phyloP scores from a whole-genome alignment of 2,329 filamentous ascomycete species.

The Raffaelea albimanens region DNA sequence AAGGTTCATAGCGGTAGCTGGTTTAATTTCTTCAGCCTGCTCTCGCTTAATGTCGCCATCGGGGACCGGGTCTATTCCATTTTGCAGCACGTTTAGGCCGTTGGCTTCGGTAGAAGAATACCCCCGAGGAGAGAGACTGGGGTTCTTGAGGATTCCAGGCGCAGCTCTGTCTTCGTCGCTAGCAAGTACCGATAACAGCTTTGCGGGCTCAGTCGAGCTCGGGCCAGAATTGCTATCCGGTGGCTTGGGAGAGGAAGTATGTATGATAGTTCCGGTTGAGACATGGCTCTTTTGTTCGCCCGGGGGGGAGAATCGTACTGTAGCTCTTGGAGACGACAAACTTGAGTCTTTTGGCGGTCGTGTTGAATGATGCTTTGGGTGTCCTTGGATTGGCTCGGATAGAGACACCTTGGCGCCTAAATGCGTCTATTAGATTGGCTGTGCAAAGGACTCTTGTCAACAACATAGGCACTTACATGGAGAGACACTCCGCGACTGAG shows the following conservation, averaged over 20 bases:
- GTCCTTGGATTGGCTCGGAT: no score
- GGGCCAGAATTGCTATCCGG: neutral
- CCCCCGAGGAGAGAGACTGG: no score
- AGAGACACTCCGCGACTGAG: constrained; percentile 26
- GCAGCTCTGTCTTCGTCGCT: neutral
- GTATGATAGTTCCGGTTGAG: constrained; percentile 30
- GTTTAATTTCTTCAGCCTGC: no score
- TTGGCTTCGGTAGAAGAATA: no score
- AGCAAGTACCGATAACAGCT: neutral
- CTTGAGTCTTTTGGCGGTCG: neutral
- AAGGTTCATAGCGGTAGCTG: no score
- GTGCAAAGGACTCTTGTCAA: neutral
- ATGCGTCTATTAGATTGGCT: neutral
- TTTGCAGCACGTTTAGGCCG: no score
- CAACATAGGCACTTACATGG: constrained; percentile 4
- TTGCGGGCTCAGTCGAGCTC: neutral
- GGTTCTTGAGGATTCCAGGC: neutral
- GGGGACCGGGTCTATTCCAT: no score
- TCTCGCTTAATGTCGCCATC: no score
- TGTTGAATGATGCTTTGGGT: neutral
- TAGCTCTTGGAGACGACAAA: neutral
- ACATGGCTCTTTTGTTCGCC: constrained; percentile 6
- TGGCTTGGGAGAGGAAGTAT: constrained; percentile 17
- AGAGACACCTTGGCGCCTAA: neutral
- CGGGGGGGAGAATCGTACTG: constrained; percentile 4